Evolutionary conservation across 805 yeast genomes (phyloP).

Genomic region (Wilhelminamyces savonicus): DNA sequence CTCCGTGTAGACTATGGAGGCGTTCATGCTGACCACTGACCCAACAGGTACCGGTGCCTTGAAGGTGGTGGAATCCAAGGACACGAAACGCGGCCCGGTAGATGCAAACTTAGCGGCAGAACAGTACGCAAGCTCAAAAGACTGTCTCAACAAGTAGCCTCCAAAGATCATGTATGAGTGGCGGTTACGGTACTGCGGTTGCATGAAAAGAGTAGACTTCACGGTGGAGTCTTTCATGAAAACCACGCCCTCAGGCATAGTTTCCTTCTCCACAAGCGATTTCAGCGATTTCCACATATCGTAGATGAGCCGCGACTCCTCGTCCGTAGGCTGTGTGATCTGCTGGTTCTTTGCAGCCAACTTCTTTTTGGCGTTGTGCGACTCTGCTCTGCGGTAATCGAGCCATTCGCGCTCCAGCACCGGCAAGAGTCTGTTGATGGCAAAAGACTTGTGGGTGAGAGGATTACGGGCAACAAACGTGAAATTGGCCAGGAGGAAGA

Average conservation of each 20-base stretch:
- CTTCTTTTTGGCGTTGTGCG: slow-evolving; percentile 82
- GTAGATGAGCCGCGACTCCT: slow-evolving; percentile 71
- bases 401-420: slow-evolving; percentile 69
- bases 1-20: slow-evolving; percentile 82
- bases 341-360: slow-evolving; percentile 62
- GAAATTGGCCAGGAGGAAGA: slow-evolving; percentile 83
- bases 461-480: slow-evolving; percentile 96
- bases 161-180: slow-evolving; percentile 95
- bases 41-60: slow-evolving; percentile 96
- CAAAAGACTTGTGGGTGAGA: slow-evolving; percentile 81
- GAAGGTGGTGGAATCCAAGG: slow-evolving; percentile 87
- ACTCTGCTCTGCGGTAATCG: slow-evolving; percentile 83
- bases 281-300: slow-evolving; percentile 55
- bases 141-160: slow-evolving; percentile 86
- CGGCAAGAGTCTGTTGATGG: slow-evolving; percentile 77
- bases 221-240: slow-evolving; percentile 70
- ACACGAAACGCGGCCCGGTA: slow-evolving; percentile 81
- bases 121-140: slow-evolving; percentile 91
- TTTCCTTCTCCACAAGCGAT: slow-evolving; percentile 24
- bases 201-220: slow-evolving; percentile 81
- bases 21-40: slow-evolving; percentile 74
- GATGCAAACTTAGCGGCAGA: slow-evolving; percentile 84
- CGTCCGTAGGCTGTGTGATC: slow-evolving; percentile 56
- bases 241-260: slow-evolving; percentile 41
- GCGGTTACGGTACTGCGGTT: slow-evolving; percentile 93